Percentiles rank a stretch among this genome's conserved stretches.
phyloP scores from a whole-genome alignment of 106 monocot genomes.

The Ottelia alismoides region DNA sequence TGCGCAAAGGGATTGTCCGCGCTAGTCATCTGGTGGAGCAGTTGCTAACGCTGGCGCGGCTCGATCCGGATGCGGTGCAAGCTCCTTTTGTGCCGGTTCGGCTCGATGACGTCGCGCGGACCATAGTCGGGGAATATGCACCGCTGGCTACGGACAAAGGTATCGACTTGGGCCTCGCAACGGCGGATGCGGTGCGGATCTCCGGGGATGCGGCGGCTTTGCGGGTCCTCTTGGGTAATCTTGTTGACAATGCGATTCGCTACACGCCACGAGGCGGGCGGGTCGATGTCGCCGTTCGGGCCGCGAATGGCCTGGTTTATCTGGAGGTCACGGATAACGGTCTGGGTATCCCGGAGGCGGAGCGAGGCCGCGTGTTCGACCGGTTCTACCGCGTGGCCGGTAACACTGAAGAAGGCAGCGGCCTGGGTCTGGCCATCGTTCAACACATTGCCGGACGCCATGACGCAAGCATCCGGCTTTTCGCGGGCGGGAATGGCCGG shows the following conservation, averaged over 20 bases:
- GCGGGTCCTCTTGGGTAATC: neutral
- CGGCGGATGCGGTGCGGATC: neutral
- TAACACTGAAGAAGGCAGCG: neutral
- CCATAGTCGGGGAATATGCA: neutral
- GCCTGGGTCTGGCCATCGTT: neutral
- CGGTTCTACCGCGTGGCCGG: neutral
- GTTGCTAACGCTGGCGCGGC: neutral
- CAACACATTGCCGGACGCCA: neutral
- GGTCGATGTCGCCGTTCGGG: neutral
- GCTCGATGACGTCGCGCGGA: neutral
- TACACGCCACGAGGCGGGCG: neutral
- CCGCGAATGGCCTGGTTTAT: neutral
- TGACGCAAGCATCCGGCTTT: neutral
- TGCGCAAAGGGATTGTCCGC: neutral
- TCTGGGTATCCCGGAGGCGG: neutral
- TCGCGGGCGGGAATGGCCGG: no score
- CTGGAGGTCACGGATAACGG: neutral
- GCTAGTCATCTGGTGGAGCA: neutral
- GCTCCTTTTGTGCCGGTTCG: neutral
- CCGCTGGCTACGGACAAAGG: neutral
- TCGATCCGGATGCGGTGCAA: neutral
- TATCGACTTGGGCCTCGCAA: neutral
- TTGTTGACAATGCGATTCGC: neutral
- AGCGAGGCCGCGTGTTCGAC: neutral
- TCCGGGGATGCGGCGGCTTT: neutral